These are phyloP conservation scores for Thelonectria blattea DNA, from an alignment of 2,329 filamentous ascomycete species.

Conservation along the genomic window DNA sequence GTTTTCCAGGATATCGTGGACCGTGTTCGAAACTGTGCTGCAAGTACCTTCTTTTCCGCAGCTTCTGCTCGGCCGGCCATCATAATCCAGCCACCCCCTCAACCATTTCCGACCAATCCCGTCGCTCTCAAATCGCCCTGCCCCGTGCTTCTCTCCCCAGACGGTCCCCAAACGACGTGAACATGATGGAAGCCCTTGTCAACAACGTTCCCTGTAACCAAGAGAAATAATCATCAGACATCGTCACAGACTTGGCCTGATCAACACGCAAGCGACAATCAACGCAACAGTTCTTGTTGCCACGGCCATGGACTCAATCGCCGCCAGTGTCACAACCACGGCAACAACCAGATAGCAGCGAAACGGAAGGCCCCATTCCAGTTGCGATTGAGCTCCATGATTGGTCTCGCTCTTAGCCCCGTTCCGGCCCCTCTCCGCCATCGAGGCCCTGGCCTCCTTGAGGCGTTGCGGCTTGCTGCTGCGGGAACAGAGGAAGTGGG, in stretches of 20 bases:
- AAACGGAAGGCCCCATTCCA: conserved; percentile 29
- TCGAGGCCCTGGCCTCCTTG: conserved; percentile 8
- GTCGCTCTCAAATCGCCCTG: conserved; percentile 12
- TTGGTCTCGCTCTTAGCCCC: conserved; percentile 21
- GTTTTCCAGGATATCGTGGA: conserved; percentile 9
- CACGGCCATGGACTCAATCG: not conserved
- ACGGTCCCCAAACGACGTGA: conserved; percentile 11
- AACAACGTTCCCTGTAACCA: not conserved
- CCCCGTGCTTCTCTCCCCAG: conserved; percentile 21
- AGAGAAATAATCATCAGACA: conserved; percentile 3
- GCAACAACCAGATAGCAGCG: conserved; percentile 10
- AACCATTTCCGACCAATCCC: conserved; percentile 5
- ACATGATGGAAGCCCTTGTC: conserved; percentile 4
- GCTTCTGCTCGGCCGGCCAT: conserved; percentile 13
- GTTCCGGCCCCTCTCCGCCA: conserved; percentile 6
- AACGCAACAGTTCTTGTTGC: not conserved
- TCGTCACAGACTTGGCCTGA: not conserved
- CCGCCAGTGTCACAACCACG: not conserved
- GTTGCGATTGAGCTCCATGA: conserved; percentile 22
- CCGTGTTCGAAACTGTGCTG: conserved; percentile 32
- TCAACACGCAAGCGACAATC: not conserved
- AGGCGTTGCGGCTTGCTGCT: conserved; percentile 7
- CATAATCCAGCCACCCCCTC: conserved; percentile 22
- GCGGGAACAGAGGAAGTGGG: conserved; percentile 16
- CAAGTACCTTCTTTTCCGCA: conserved; percentile 21